phyloP scores from a whole-genome alignment of 495 filamentous ascomycete genomes.

The Podospora fimiseda region DNA sequence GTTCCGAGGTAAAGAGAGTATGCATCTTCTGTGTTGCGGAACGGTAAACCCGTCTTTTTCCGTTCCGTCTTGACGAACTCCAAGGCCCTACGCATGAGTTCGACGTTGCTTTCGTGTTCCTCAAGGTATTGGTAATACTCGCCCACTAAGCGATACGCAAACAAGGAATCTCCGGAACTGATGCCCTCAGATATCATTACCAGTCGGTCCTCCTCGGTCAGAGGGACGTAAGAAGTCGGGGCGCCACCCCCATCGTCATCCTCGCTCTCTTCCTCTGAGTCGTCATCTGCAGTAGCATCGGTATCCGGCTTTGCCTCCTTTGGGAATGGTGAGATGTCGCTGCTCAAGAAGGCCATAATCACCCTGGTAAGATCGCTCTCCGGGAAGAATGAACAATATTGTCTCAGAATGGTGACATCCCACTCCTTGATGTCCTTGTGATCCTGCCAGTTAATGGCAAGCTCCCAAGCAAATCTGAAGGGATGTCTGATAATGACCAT shows the following conservation, averaged over 20 bases:
- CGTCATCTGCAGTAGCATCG: constrained; percentile 16
- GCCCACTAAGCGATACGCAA: constrained; percentile 77
- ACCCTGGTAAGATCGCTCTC: constrained; percentile 74
- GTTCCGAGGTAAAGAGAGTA: constrained; percentile 73
- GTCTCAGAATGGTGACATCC: constrained; percentile 66
- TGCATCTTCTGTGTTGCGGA: constrained; percentile 63
- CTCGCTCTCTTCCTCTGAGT: constrained; percentile 36
- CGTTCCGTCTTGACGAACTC: constrained; percentile 53
- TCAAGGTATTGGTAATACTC: constrained; percentile 81
- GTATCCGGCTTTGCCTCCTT: constrained; percentile 22
- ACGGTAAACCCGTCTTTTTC: constrained; percentile 55
- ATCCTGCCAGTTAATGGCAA: constrained; percentile 85
- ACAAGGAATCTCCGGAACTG: constrained; percentile 61
- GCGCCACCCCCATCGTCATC: constrained; percentile 48
- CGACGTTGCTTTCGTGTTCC: constrained; percentile 79
- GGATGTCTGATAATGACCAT: constrained; percentile 96
- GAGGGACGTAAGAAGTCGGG: constrained; percentile 41
- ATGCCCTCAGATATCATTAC: constrained; percentile 81
- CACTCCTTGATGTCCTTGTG: constrained; percentile 61
- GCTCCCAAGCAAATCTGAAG: constrained; percentile 83
- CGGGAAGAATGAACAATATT: constrained; percentile 80
- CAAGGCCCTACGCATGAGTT: constrained; percentile 66
- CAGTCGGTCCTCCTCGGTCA: constrained; percentile 65
- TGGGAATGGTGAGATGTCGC: constrained; percentile 80
- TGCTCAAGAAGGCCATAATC: constrained; percentile 70